Percentiles rank a stretch among this genome's conserved stretches.
Evolutionary conservation across 345 rosid species (phyloP).

Genomic region (Aquilaria sinensis): DNA sequence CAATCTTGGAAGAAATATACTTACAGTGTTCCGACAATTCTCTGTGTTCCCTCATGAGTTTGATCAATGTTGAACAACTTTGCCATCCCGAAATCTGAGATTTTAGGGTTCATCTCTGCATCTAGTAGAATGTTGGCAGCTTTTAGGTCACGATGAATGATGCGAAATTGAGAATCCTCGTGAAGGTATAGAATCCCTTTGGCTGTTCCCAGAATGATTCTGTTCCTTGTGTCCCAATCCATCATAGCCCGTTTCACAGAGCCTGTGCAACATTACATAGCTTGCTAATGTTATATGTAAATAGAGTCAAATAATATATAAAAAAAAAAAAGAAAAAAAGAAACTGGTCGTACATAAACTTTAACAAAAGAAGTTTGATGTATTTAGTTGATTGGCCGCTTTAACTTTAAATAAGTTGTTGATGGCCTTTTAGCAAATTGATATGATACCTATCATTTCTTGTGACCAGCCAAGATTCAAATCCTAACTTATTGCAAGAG

Average conservation of each 20-base stretch:
- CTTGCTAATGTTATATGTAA: too few relatives aligned
- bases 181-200: conserved; percentile 6
- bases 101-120: conserved; percentile 24
- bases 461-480: too few relatives aligned
- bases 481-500: too few relatives aligned
- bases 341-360: background rate
- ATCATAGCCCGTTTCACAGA: background rate
- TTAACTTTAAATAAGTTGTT: too few relatives aligned
- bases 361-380: too few relatives aligned
- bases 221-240: background rate
- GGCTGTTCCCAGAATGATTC: background rate
- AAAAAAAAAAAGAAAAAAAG: background rate
- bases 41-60: conserved; percentile 15
- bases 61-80: conserved; percentile 23
- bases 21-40: conserved; percentile 25
- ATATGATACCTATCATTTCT: too few relatives aligned
- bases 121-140: conserved; percentile 6
- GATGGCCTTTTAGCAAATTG: too few relatives aligned
- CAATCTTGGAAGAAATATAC: background rate
- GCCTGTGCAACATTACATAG: too few relatives aligned
- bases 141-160: conserved; percentile 2
- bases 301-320: background rate
- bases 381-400: too few relatives aligned
- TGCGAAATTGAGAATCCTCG: background rate
- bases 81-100: conserved; percentile 22